Base-by-base conservation (phyloP, 2,329 filamentous ascomycete genomes). In the Pseudogymnoascus pannorum region DNA sequence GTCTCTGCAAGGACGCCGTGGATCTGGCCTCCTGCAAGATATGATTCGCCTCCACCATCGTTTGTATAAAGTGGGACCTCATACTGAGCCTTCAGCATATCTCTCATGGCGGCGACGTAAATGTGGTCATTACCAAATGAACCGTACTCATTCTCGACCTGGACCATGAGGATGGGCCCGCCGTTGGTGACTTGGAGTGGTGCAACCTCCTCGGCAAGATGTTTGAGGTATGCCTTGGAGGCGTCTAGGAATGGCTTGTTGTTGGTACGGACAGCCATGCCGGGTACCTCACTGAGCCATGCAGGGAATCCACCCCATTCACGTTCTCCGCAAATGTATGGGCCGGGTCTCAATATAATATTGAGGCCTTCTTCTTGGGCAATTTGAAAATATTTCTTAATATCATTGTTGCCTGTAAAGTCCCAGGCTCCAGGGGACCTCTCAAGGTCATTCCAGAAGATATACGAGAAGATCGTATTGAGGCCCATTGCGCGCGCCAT, bases 81-180 rank as follows among this genome's bases (percentile, higher is more conserved):
- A 59, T 79, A 81, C 48, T 72, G 74, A 0, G 62, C 66, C 5
- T 64, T 69, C n/a, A 81, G 69, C 5, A 79, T 75, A 59, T 79
- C 74, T 6, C 74, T 68, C 22, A 80, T 48, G 0, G 72, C 72
- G 4, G 67, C 64, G 5, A 75, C 77, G 64, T 82, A 81, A 1
- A 67, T 66, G 60, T 79, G 76, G 61, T 81, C 72, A 4, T 69
- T 70, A 14, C 76, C 79, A 51, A 76, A 81, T 20, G 74, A 78
- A 0, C 79, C 79, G 61, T 81, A 82, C 64, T 81, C 79, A 59
- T 81, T 82, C 64, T 82, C 79, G 11, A 80, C 73, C 62, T 82
- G 77, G 33, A 74, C 75, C 29, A 81, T 70, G 44, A 80, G 77
- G 12, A 81, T 74, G 0, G 78, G 76, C 1, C 78, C 78, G 0